Evolutionary conservation across 345 rosid species (phyloP).

Genomic region (Lagerstroemia speciosa): DNA sequence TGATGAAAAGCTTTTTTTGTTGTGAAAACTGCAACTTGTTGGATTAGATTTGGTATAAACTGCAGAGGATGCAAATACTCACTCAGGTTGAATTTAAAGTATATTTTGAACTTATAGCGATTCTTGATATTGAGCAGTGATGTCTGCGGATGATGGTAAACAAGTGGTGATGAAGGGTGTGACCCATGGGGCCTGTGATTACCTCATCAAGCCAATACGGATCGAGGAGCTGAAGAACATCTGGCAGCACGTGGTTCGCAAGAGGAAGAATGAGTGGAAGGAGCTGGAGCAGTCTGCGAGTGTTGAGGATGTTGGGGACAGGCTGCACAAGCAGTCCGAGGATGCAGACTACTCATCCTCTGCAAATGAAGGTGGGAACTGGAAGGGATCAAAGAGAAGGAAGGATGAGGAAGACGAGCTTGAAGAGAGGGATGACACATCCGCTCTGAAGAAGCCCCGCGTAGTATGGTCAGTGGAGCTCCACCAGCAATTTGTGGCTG

Average conservation of each 20-base stretch:
- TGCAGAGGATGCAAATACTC: not conserved
- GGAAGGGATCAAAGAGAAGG: slow-evolving; percentile 44
- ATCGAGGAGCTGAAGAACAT: slow-evolving; percentile 67
- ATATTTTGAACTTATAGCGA: not conserved
- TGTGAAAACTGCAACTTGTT: not conserved
- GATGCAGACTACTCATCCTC: slow-evolving; percentile 63
- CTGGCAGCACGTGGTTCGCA: slow-evolving; percentile 73
- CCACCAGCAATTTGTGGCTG: slow-evolving; percentile 81
- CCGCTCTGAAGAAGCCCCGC: slow-evolving; percentile 66
- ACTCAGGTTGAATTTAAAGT: not conserved
- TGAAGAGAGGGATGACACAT: slow-evolving; percentile 70
- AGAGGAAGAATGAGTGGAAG: slow-evolving; percentile 46
- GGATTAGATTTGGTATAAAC: not conserved
- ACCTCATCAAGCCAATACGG: slow-evolving; percentile 68
- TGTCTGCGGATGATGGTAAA: slow-evolving; percentile 80
- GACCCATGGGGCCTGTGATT: slow-evolving; percentile 77
- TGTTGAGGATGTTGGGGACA: slow-evolving; percentile 47
- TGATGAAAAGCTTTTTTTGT: not conserved
- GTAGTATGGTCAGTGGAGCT: slow-evolving; percentile 86
- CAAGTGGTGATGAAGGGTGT: slow-evolving; percentile 63
- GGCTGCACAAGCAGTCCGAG: slow-evolving; percentile 32
- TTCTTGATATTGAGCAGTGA: slow-evolving; percentile 38
- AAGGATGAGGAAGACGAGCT: slow-evolving; percentile 57
- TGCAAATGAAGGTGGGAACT: slow-evolving; percentile 39
- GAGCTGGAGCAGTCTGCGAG: slow-evolving; percentile 54